Evolutionary conservation across 176 grass and related monocot species (phyloP), one percentile per base, ranked within the genome.

Genomic region (Eremochloa ophiuroides): DNA sequence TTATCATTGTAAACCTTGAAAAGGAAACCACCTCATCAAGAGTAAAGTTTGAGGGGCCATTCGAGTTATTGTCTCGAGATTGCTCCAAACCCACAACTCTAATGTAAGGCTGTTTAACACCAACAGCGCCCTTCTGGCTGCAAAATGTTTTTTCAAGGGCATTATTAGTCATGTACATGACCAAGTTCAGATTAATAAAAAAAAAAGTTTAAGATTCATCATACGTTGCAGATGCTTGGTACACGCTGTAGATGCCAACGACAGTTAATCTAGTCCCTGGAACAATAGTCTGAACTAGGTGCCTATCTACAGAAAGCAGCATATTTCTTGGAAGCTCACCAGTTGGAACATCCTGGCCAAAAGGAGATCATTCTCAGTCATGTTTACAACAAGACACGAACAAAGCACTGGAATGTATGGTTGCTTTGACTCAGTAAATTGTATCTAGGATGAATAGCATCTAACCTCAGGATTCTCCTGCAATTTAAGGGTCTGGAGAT

Each of bases 381-480:
- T n/a, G 44, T 7, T 27, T 82, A 43, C 15, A 27, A 71, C 12
- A n/a, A 41, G 9, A 40, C 62, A 26, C 23, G 5, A 35, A 4
- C 29, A 40, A 44, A 58, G 78, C 33, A 40, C 38, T 20, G 18
- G 4, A 46, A 14, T 38, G 2, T 0, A 3, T 18, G 27, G 65
- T 62, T 58, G 34, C 69, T 76, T 17, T 15, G 62, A 71, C 1
- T 15, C 13, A 18, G 34, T 11, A 9, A 16, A 23, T 11, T 41
- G 10, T 15, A 79, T 25, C 26, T 62, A 83, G 51, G 25, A 53
- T 15, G 67, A 40, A 42, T 15, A 31, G 35, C 40, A 82, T 62
- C 88, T 14, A 75, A 99, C 96, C 96, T 95, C 96, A 1, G 96
- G 96, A 82, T 99, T 99, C 87, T 99, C 96, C 76, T 99, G 96